Evolutionary conservation across 139 green algal species (phyloP), one percentile per base, ranked within the genome.

Genomic region (Penium margaritaceum): DNA sequence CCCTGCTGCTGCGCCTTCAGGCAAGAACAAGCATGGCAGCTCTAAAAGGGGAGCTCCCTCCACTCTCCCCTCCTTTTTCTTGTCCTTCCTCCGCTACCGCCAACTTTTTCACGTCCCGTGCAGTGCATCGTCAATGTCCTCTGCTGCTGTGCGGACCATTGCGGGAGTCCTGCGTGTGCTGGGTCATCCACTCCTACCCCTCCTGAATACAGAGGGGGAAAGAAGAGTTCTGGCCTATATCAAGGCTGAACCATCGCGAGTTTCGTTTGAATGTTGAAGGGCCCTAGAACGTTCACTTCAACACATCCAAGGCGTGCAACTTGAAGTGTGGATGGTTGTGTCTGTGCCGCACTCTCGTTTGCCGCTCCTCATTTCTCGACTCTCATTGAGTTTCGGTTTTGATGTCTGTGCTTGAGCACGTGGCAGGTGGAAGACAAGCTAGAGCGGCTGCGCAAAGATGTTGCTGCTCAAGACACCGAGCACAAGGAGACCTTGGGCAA

Each of bases 401-500:
- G 21, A 17, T 14, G 33, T 24, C 6, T 30, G n/a, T 55, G 24
- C n/a, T n/a, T 14, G 36, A 12, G 24, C 5, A 1, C 2, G 5
- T 7, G 5, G 62, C 70, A 77, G 70, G 70, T 77, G 46, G 58
- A 71, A 21, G 57, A 61, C 6, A 32, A 44, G 24, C 35, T 77
- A 9, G 32, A 63, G 58, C 17, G 41, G 15, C 70, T 77, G 70
- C 43, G 36, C 32, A 71, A 36, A n/a, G 70, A 77, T 17, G 70
- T 77, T 29, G 36, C 62, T 3, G 47, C 70, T 5, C 70, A 71
- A 35, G 70, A 77, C 44, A 35, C 17, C 32, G 70, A 70, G 63
- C 70, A 77, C 57, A 71, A 70, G 70, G 58, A 70, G 46, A 71
- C 54, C 14, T 35, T 77, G 6, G 35, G 27, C 29, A 67, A 76